A percentile compares a stretch with the other conserved stretches of the same genome.
These are phyloP conservation scores for Penicillium waksmanii DNA, from an alignment of 495 filamentous ascomycete genomes.

Conservation along the genomic window DNA sequence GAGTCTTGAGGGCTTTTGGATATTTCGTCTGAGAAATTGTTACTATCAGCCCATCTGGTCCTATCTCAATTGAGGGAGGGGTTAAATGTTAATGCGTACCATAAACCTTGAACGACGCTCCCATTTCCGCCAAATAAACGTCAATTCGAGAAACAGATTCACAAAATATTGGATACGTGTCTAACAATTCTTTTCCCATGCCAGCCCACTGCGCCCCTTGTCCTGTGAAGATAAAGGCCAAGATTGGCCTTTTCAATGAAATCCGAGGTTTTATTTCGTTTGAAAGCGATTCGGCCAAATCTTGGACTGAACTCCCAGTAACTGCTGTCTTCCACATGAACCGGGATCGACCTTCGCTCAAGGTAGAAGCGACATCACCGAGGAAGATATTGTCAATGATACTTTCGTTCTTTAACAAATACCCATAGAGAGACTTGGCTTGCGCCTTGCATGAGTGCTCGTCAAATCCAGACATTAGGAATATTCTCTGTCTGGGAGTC, in stretches of 20 bases:
- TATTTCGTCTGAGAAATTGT: conserved; percentile 20
- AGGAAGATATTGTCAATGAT: conserved; percentile 15
- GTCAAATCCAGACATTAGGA: conserved; percentile 26
- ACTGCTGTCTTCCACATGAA: conserved; percentile 32
- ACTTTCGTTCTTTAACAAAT: conserved; percentile 9
- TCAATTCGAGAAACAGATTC: conserved; percentile 27
- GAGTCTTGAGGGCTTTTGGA: conserved; percentile 4
- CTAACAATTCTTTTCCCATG: conserved; percentile 41
- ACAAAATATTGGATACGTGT: conserved; percentile 39
- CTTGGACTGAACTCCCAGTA: conserved; percentile 6
- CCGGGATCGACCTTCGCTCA: conserved; percentile 28
- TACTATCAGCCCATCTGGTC: neutral
- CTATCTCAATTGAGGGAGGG: neutral
- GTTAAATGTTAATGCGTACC: conserved; percentile 7
- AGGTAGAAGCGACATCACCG: conserved; percentile 33
- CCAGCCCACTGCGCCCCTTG: conserved; percentile 48
- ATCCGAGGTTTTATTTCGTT: neutral
- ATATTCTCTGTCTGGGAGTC: conserved; percentile 11
- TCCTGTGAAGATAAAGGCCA: conserved; percentile 44
- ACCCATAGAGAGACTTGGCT: conserved; percentile 10
- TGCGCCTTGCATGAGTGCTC: conserved; percentile 15
- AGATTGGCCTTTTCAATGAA: conserved; percentile 2
- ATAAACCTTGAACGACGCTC: conserved; percentile 26
- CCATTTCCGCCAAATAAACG: conserved; percentile 18
- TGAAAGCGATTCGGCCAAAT: conserved; percentile 15